Evolutionary conservation across 257 asterid species (phyloP).

Genomic region (Agastache rugosa): DNA sequence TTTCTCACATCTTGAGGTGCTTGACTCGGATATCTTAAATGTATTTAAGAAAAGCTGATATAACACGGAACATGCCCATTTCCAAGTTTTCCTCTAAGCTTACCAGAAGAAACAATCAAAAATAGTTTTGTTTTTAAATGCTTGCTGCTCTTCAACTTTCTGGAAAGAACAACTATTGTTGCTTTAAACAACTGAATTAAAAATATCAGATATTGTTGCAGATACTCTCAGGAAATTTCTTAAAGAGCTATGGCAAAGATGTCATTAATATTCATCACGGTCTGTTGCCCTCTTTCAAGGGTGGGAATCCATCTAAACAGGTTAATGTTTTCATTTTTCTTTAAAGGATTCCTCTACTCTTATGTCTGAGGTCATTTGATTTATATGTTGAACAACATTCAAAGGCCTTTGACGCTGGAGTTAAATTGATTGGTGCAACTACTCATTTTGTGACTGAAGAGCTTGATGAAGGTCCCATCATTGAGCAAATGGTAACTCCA

Average conservation of each 20-base stretch:
- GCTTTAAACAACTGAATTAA: slow-evolving; percentile 22
- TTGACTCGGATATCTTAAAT: not conserved
- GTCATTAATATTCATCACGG: slow-evolving; percentile 95
- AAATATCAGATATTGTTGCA: slow-evolving; percentile 52
- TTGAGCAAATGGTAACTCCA: slow-evolving; percentile 86
- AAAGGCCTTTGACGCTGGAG: slow-evolving; percentile 97
- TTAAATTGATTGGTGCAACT: slow-evolving; percentile 94
- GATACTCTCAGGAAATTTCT: slow-evolving; percentile 82
- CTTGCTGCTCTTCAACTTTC: slow-evolving; percentile 6
- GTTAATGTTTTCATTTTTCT: slow-evolving; percentile 43
- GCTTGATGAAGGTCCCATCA: slow-evolving; percentile 94
- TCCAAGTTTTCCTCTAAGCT: not conserved
- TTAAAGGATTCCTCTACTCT: slow-evolving; percentile 16
- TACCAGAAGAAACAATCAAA: slow-evolving; percentile 1
- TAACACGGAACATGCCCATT: not conserved
- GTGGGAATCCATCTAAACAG: slow-evolving; percentile 92
- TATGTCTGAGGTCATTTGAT: slow-evolving; percentile 8
- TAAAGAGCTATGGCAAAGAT: slow-evolving; percentile 71
- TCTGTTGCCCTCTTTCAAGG: slow-evolving; percentile 94
- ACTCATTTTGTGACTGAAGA: slow-evolving; percentile 91
- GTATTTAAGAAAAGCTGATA: slow-evolving; percentile 6
- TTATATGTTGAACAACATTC: slow-evolving; percentile 25
- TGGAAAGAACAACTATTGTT: slow-evolving; percentile 6
- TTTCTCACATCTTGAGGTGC: slow-evolving; percentile 11
- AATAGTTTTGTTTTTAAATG: not conserved